Evolutionary conservation across 2,329 filamentous ascomycete genomes (phyloP).

Genomic region (Teratosphaeria gauchensis): DNA sequence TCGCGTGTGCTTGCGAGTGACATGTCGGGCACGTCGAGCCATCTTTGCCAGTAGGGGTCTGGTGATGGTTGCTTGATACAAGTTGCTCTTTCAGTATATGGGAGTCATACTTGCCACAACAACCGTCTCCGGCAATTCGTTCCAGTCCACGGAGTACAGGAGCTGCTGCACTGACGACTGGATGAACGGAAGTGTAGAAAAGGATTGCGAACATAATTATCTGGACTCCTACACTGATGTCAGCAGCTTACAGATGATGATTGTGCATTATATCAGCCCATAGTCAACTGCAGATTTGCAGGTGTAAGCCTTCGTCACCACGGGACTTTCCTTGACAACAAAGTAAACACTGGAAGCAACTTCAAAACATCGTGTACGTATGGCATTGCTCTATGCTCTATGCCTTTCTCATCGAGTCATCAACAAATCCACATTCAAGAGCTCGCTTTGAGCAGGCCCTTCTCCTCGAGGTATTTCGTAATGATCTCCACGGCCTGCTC

Average conservation of each 20-base stretch:
- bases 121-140: no score
- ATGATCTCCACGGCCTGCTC: constrained; percentile 85
- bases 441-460: constrained; percentile 38
- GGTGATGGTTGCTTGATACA: no score
- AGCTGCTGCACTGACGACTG: no score
- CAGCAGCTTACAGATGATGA: neutral
- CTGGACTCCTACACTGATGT: neutral
- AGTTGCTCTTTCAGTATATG: no score
- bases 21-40: no score
- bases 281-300: neutral
- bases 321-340: neutral
- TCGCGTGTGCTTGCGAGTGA: no score
- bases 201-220: no score
- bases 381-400: neutral
- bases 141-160: no score
- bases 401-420: neutral
- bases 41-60: no score
- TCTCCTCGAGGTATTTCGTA: constrained; percentile 63
- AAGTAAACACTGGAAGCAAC: neutral
- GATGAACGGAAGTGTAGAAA: no score
- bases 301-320: neutral
- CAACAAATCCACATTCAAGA: neutral
- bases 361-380: neutral
- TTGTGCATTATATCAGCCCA: neutral
- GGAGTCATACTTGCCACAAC: no score